Percentiles rank a stretch among this genome's conserved stretches.
Evolutionary conservation across 1,139 yeast genomes (phyloP).

Genomic region (Candida tetrigidarum): DNA sequence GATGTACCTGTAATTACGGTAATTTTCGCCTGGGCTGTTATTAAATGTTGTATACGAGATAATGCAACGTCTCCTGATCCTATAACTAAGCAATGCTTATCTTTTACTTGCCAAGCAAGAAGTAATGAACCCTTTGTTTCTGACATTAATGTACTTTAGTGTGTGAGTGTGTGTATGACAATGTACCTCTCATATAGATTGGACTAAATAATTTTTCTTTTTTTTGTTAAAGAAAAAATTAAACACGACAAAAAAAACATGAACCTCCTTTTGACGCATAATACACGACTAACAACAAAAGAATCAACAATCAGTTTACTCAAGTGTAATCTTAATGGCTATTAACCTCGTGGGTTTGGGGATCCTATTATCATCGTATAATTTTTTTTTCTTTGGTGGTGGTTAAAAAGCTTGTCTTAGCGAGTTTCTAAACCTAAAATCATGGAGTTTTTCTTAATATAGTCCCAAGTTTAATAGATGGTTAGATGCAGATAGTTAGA

Average conservation of each 20-base stretch:
- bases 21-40: conserved; percentile 70
- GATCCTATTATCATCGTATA: no score
- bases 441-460: no score
- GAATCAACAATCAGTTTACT: no score
- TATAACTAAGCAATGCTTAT: conserved; percentile 69
- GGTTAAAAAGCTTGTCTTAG: no score
- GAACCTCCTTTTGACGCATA: background rate
- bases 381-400: no score
- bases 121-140: conserved; percentile 57
- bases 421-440: no score
- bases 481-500: no score
- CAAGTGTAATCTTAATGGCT: no score
- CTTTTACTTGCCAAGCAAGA: conserved; percentile 73
- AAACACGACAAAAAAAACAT: background rate
- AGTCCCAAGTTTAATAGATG: no score
- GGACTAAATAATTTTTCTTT: background rate
- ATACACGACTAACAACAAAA: background rate
- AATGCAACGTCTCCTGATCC: conserved; percentile 88
- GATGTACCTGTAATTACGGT: conserved; percentile 63
- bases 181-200: no score
- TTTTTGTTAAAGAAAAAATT: background rate
- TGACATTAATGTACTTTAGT: conserved; percentile 8
- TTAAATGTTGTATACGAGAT: conserved; percentile 66
- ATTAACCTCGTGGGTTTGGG: no score
- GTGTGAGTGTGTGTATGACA: no score